These are phyloP conservation scores for Solanum sejunctum DNA, from an alignment of 257 asterid species.

Conservation along the genomic window DNA sequence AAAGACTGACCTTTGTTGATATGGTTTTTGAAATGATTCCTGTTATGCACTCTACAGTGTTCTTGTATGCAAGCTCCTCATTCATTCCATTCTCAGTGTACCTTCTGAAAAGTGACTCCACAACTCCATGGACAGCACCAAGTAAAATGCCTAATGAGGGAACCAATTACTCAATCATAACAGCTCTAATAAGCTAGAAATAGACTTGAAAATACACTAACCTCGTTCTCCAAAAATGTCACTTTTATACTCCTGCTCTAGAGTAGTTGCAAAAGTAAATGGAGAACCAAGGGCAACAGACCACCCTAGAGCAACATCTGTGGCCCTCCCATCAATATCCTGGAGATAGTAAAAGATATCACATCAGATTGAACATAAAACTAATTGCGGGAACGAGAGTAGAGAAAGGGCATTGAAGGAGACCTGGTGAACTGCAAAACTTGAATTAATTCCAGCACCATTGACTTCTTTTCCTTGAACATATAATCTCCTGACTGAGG, in stretches of 20 bases:
- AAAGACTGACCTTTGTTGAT: conserved; percentile 59
- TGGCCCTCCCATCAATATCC: conserved; percentile 98
- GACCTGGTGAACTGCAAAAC: conserved; percentile 97
- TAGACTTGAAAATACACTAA: conserved; percentile 6
- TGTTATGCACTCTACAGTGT: conserved; percentile 86
- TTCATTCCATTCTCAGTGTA: conserved; percentile 86
- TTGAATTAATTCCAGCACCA: conserved; percentile 93
- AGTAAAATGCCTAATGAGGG: conserved; percentile 64
- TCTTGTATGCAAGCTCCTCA: conserved; percentile 89
- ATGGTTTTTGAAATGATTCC: conserved; percentile 79
- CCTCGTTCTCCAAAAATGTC: conserved; percentile 98
- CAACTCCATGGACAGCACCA: conserved; percentile 96
- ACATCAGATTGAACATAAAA: not conserved
- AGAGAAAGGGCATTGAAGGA: not conserved
- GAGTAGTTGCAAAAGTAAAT: conserved; percentile 82
- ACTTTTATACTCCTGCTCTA: conserved; percentile 85
- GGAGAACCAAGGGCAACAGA: conserved; percentile 97
- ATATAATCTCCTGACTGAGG: conserved; percentile 90
- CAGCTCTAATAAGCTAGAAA: not conserved
- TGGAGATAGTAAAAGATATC: not conserved
- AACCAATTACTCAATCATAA: conserved; percentile 1
- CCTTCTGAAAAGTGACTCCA: conserved; percentile 85
- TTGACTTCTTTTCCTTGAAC: conserved; percentile 94
- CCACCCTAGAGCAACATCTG: conserved; percentile 97
- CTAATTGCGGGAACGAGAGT: not conserved